Evolutionary conservation across 2,329 filamentous ascomycete species (phyloP), one percentile per base, ranked within the genome.

Genomic region (Ceratocystis ficicola): DNA sequence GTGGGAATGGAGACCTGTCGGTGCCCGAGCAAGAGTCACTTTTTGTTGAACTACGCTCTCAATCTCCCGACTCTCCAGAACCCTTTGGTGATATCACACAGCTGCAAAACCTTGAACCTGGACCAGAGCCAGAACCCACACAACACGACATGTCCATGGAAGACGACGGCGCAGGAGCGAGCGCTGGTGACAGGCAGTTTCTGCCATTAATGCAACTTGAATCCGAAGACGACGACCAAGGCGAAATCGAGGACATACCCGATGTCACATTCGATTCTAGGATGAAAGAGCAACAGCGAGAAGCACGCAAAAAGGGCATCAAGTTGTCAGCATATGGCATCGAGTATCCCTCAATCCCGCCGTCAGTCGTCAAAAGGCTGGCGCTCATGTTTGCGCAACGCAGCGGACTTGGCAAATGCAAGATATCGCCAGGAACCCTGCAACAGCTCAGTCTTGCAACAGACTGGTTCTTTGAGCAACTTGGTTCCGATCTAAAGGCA

Each of bases 391-490:
- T 90, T 71, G 82, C 87, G 22, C 84, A 85, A 70, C 83, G 83
- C 3, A 83, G 85, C 57, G 85, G 86, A 22, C 78, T 81, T 8
- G 81, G 81, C 70, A 89, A 87, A 70, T 78, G 83, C 4, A 89
- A 86, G 69, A 82, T 95, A 60, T 85, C 81, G 66, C 84, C 87
- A 59, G 89, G 94, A 63, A 86, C 88, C 1, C 77, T 95, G 46
- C 81, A 83, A 36, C 86, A 87, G 3, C 84, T 96, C 65, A 85
- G 87, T 71, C 86, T 90, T 73, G 89, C 90, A 0, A 89, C 89
- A 2, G 89, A 95, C 68, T 94, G 90, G 87, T 96, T 91, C 74
- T 95, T 96, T 73, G 90, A 95, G 75, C 91, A 96, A 74, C 78
- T 89, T 1, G 85, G 88, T 61, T 88, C 91, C 68, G 90, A 95